Evolutionary conservation across 2,329 filamentous ascomycete genomes (phyloP).

Genomic region (Grosmannia huntii): DNA sequence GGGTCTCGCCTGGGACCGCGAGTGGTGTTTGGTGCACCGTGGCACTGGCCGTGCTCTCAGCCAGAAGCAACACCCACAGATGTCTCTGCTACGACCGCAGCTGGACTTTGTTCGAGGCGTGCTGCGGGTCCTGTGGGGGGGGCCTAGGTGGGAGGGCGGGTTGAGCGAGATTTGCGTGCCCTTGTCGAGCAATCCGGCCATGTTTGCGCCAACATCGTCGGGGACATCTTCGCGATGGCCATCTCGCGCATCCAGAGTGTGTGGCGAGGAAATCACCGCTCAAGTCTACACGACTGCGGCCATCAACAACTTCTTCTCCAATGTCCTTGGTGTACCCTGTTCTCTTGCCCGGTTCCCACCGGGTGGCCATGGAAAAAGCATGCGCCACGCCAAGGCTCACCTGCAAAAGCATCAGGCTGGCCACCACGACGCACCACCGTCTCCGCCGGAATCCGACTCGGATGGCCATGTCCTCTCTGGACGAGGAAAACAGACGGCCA

Average conservation of each 20-base stretch:
- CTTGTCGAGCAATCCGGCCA: constrained; percentile 52
- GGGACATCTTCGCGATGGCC: constrained; percentile 14
- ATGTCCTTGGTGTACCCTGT: constrained; percentile 64
- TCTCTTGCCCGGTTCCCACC: constrained; percentile 73
- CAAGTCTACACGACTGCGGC: constrained; percentile 53
- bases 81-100: constrained; percentile 68
- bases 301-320: constrained; percentile 67
- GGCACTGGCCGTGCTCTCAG: constrained; percentile 74
- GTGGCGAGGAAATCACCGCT: constrained; percentile 64
- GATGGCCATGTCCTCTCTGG: constrained; percentile 18
- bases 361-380: constrained; percentile 42
- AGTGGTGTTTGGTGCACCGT: constrained; percentile 88
- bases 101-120: constrained; percentile 58
- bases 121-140: constrained; percentile 46
- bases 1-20: constrained; percentile 85
- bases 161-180: constrained; percentile 38
- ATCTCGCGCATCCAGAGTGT: constrained; percentile 49
- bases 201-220: constrained; percentile 27
- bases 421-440: constrained; percentile 19
- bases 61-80: constrained; percentile 77
- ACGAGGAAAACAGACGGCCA: not conserved
- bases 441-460: constrained; percentile 42
- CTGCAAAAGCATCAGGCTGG: constrained; percentile 43
- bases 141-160: constrained; percentile 13
- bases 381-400: constrained; percentile 60